Conservation (phyloP, 108 stramenopile species). For the Pseudonitzschia pungens region DNA sequence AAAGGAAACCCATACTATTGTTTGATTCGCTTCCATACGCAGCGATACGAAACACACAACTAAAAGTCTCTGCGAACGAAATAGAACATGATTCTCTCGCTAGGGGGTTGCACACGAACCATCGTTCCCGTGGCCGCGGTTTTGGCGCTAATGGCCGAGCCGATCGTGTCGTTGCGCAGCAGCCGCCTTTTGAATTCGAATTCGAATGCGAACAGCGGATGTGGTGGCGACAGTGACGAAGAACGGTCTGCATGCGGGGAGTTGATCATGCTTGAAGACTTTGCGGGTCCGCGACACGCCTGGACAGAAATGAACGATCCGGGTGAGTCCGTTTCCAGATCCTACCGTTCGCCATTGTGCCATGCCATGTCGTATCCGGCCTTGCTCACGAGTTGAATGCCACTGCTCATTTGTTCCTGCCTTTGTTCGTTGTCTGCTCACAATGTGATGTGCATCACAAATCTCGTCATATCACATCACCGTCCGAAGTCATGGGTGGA, state of each 20-base stretch:
- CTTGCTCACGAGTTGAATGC: neutral
- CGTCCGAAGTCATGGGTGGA: slow-evolving; percentile 29
- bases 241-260: neutral
- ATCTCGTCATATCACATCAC: too few species aligned
- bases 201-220: neutral
- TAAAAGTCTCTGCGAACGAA: too few species aligned
- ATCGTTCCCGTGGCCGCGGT: neutral
- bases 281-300: slow-evolving; percentile 25
- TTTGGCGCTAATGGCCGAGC: neutral
- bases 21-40: too few species aligned
- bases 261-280: slow-evolving; percentile 30
- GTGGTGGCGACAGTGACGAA: neutral
- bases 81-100: neutral
- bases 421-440: neutral
- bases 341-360: too few species aligned
- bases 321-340: slow-evolving; percentile 19
- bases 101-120: neutral
- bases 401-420: too few species aligned
- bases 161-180: neutral
- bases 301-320: slow-evolving; percentile 57
- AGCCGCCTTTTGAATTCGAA: neutral
- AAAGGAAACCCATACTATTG: too few species aligned
- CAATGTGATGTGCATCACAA: too few species aligned
- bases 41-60: too few species aligned
- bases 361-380: too few species aligned